These are phyloP conservation scores for Tephrocybe sp. DNA, from an alignment of 768 basidiomycete species.

Conservation along the genomic window DNA sequence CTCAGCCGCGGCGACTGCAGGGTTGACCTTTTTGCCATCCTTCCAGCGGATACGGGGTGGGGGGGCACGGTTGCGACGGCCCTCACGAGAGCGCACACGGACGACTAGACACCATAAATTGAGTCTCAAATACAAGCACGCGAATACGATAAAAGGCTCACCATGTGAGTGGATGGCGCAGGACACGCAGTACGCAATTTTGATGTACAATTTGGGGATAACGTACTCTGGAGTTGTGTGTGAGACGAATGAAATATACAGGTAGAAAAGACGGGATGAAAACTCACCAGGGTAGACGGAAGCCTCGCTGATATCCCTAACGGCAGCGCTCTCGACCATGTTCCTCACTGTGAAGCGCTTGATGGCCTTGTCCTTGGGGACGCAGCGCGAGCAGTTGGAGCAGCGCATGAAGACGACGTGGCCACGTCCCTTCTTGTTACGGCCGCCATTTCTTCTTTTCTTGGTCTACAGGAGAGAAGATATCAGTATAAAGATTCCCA, in stretches of 20 bases:
- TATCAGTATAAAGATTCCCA: conserved; percentile 12
- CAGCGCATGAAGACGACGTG: conserved; percentile 94
- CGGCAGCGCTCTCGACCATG: conserved; percentile 99
- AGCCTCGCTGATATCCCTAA: conserved; percentile 95
- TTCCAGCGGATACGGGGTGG: conserved; percentile 96
- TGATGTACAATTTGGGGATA: conserved; percentile 96
- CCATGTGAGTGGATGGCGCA: conserved; percentile 99
- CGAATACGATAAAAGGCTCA: conserved; percentile 34
- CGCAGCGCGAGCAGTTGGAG: conserved; percentile 99
- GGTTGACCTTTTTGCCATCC: conserved; percentile 94
- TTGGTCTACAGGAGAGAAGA: conserved; percentile 64
- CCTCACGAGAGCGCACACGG: conserved; percentile 94
- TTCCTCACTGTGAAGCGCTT: conserved; percentile 99
- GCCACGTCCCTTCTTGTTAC: conserved; percentile 99
- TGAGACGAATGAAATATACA: background rate
- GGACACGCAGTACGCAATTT: conserved; percentile 97
- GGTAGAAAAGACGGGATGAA: background rate
- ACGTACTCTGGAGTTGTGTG: conserved; percentile 70
- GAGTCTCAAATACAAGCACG: conserved; percentile 8
- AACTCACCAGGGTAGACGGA: conserved; percentile 84
- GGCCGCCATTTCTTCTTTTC: conserved; percentile 98
- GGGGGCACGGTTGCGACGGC: conserved; percentile 95
- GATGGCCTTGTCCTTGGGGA: conserved; percentile 99
- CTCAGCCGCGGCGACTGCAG: conserved; percentile 90
- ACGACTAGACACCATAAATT: conserved; percentile 66